Evolutionary conservation across 2,329 filamentous ascomycete genomes (phyloP), one percentile per base, ranked within the genome.

Genomic region (Diaporthe eres): DNA sequence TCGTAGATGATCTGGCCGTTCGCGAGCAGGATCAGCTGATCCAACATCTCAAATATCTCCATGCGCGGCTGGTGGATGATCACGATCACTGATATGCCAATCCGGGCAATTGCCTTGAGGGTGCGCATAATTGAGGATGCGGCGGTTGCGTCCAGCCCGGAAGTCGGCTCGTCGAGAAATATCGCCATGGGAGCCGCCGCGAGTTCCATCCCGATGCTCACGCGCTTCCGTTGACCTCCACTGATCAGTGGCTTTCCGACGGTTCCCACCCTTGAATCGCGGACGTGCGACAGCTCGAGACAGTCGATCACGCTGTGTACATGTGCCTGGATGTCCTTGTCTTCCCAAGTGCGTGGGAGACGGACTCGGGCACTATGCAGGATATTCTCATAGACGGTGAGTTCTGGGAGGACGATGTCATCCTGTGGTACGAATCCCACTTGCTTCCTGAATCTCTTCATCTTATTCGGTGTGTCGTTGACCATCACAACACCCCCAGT

Each of bases 361-460:
- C 89, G 86, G 47, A 91, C 85, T 19, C 87, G 85, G 22, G 90
- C 90, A 0, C 89, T 91, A 77, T 92, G 90, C 6, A 91, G 82
- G 57, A 92, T 91, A 75, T 92, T 92, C 80, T 92, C 91, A 70
- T 87, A 87, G 7, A 92, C 90, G 0, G 90, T 92, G 61, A 92
- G 81, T 79, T 92, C 89, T 0, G 90, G 88, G 13, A 91, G 84
- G 4, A 92, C 86, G 37, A 92, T 86, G 79, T 92, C 91, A 77
- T 92, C 89, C 78, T 92, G 90, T 1, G 90, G 90, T 4, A 92
- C 90, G 76, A 91, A 92, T 31, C 90, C 90, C 37, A 92, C 90
- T 75, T 91, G 83, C 79, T 91, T 90, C 81, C 89, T 91, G 81
- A 90, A 91, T 57, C 84, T 83, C 79, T 85, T 85, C 82, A 89